A percentile compares a stretch with the other conserved stretches of the same genome.
Evolutionary conservation across 805 yeast genomes (phyloP).

Genomic region (Monosporozyma servazzii): DNA sequence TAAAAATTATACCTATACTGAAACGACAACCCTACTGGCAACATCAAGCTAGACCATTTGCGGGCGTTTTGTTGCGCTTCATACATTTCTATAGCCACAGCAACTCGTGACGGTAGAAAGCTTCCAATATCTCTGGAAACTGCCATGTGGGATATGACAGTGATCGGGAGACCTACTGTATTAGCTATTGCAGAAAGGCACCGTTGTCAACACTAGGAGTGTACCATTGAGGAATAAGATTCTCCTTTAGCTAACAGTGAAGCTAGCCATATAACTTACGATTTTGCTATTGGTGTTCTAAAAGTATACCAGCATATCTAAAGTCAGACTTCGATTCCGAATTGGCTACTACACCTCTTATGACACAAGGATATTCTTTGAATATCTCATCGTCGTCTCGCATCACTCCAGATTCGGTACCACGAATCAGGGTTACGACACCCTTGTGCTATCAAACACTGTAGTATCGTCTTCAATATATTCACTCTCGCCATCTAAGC

Average conservation of each 20-base stretch:
- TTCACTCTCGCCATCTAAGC: no score
- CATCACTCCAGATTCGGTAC: no score
- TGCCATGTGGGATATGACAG: constrained; percentile 5
- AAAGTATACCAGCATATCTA: background rate
- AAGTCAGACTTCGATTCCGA: no score
- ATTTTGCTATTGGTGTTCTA: constrained; percentile 1
- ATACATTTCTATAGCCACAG: constrained; percentile 5
- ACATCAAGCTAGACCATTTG: background rate
- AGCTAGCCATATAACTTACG: background rate
- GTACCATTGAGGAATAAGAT: constrained; percentile 6
- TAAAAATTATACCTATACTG: constrained; percentile 1
- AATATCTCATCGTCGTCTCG: no score
- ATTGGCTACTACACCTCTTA: no score
- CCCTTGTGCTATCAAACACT: no score
- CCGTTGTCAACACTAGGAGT: constrained; percentile 3
- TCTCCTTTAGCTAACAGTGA: constrained; percentile 3
- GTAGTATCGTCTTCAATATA: no score
- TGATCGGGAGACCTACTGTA: constrained; percentile 2
- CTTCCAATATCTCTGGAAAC: constrained; percentile 1
- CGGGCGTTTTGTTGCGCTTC: constrained; percentile 11
- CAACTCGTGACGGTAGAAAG: constrained; percentile 4
- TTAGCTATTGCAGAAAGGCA: background rate
- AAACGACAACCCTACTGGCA: background rate
- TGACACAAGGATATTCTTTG: no score
- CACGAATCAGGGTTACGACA: no score